Evolutionary conservation across 495 filamentous ascomycete genomes (phyloP), one percentile per base, ranked within the genome.

Genomic region (Hypomontagnella submonticulosa): DNA sequence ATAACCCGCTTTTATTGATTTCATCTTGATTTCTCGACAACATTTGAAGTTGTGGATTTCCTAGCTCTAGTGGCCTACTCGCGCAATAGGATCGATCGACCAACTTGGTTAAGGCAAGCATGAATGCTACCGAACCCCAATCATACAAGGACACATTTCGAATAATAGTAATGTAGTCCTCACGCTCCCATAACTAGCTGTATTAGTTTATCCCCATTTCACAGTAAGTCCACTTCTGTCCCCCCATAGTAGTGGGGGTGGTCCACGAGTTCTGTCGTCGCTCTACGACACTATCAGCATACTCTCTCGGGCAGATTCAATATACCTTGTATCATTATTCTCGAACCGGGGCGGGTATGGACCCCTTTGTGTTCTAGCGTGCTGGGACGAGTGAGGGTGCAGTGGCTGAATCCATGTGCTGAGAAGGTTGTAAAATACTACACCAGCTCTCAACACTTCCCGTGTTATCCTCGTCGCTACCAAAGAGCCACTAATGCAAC

Each of bases 101-200:
- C 51, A 3, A 49, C 19, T 44, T 10, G 38, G 15, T 42, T 49
- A 41, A 49, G 41, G 33, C 49, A 20, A 50, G 19, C 8, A 23
- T 54, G 41, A 55, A 55, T 10, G 1, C 6, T 11, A 20, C 19
- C 4, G 38, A 23, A 37, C 42, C 57, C 63, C 63, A 67, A 67
- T 67, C 63, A 67, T 33, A 52, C n/a, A n/a, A 18, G 19, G 33
- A 61, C 63, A 61, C 57, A 67, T 67, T 56, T 60, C 42, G 27
- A 50, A 37, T 40, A 43, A 27, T 42, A 32, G 3, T 18, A 12
- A 5, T 43, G 15, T 10, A 57, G 8, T 42, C 44, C 30, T 60
- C 49, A 50, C 27, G 23, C 50, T 33, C 20, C 47, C n/a, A 15
- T 13, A 50, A 40, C 10, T n/a, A 37, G 61, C 37, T 49, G 43